Percentiles rank a stretch among this genome's conserved stretches.
Evolutionary conservation across 2,329 filamentous ascomycete species (phyloP).

Genomic region (Colletotrichum falcatum): DNA sequence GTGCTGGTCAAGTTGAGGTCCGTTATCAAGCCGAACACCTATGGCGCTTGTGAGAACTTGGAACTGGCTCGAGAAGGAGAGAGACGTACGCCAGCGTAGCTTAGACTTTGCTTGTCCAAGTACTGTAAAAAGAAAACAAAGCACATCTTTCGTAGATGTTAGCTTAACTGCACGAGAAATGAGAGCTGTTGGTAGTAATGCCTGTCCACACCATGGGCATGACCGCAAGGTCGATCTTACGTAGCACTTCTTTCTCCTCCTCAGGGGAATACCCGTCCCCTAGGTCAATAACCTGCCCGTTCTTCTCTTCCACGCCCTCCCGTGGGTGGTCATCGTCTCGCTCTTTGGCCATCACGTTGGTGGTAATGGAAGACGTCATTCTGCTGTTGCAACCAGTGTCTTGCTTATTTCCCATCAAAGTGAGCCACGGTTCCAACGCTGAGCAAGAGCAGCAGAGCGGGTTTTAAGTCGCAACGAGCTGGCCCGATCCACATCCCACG

Average conservation of each 20-base stretch:
- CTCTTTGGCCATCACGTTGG: neutral
- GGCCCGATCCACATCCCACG: constrained; percentile 17
- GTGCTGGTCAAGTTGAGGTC: constrained; percentile 58
- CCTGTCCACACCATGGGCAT: constrained; percentile 46
- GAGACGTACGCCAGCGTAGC: constrained; percentile 54
- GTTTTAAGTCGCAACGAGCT: constrained; percentile 9
- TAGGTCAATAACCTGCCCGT: constrained; percentile 40
- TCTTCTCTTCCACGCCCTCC: constrained; percentile 35
- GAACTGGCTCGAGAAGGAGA: too few species aligned
- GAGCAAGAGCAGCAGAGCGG: neutral
- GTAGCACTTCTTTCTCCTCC: constrained; percentile 48
- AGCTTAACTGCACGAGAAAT: neutral
- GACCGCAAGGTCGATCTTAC: constrained; percentile 51
- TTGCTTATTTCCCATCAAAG: neutral
- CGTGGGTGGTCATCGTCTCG: neutral
- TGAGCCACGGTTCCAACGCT: neutral
- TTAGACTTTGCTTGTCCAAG: constrained; percentile 62
- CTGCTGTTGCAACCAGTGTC: neutral
- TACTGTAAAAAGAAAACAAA: constrained; percentile 58
- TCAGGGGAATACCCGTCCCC: constrained; percentile 45
- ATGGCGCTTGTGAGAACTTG: neutral
- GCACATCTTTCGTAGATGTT: constrained; percentile 50
- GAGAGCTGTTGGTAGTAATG: neutral
- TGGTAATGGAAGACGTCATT: constrained; percentile 9
- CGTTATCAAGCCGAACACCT: constrained; percentile 58